phyloP scores from a whole-genome alignment of 2,329 filamentous ascomycete genomes.

The Penicillium sp. region DNA sequence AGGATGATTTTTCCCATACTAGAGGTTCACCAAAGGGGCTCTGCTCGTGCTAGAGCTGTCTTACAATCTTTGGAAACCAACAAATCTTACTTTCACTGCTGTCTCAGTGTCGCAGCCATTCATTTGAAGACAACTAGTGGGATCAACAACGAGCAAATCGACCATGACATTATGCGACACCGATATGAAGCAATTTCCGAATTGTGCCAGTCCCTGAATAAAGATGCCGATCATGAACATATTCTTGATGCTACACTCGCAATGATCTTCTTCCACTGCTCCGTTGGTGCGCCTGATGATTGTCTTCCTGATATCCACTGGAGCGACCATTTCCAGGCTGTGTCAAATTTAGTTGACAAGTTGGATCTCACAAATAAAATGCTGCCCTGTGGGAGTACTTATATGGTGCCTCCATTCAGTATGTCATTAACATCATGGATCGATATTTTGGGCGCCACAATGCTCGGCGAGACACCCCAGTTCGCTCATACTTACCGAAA shows the following conservation, averaged over 20 bases:
- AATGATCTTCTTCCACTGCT: constrained; percentile 96
- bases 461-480: constrained; percentile 80
- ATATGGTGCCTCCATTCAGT: constrained; percentile 79
- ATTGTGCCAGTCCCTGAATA: constrained; percentile 78
- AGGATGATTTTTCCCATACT: constrained; percentile 90
- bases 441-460: constrained; percentile 92
- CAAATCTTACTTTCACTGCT: constrained; percentile 93
- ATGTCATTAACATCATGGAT: constrained; percentile 99
- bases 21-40: constrained; percentile 85
- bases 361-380: constrained; percentile 73
- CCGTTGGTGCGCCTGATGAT: constrained; percentile 84
- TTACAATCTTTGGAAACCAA: constrained; percentile 88
- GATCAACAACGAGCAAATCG: constrained; percentile 72
- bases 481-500: constrained; percentile 96
- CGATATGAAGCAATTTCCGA: constrained; percentile 85
- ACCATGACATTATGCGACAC: constrained; percentile 91
- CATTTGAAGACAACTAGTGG: constrained; percentile 82
- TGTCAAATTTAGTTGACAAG: constrained; percentile 80
- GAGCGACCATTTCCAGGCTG: constrained; percentile 96
- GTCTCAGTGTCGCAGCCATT: constrained; percentile 87
- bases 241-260: constrained; percentile 91
- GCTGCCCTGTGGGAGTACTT: constrained; percentile 62
- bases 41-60: constrained; percentile 78
- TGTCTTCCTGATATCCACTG: constrained; percentile 88
- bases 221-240: constrained; percentile 80